Evolutionary conservation across 805 yeast genomes (phyloP), one percentile per base, ranked within the genome.

Genomic region (Kuraishia cidri): DNA sequence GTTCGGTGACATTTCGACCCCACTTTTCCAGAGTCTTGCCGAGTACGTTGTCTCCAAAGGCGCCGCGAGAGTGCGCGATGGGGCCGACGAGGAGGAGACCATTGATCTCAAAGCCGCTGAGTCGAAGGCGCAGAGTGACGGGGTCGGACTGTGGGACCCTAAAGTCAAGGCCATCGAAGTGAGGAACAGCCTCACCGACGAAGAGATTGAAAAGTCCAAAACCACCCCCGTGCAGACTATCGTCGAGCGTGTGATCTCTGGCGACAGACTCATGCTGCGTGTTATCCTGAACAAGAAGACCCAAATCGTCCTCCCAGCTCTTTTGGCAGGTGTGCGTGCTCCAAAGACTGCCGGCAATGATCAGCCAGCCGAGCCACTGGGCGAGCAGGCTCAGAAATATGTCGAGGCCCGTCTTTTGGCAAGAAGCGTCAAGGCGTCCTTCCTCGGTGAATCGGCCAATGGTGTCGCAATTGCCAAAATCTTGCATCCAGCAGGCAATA

Each of bases 201-300:
- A 38, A 4, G 54, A 62, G 24, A 50, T 58, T 29, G 52, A 50
- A 12, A 52, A 52, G 36, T 64, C 74, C 6, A 49, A 48, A 33
- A 42, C 46, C 11, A 35, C 53, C n/a, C 72, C 76, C 17, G 53
- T 72, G 31, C 55, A 64, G 12, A 66, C 83, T 21, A 68, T 85
- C 36, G 79, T 85, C 17, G 94, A 85, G 55, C 75, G 70, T 45
- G 92, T 79, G 21, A 65, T 83, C 37, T 62, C 78, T 40, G 95
- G 95, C 31, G 95, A 85, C 56, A 62, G 94, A 30, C 54, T 84
- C n/a, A 59, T 79, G 24, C 69, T 73, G 9, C 69, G 94, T 26
- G 51, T 75, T 9, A 45, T 72, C 30, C 56, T 72, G 20, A 62
- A 60, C 37, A 56, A 62, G 30, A 54, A 56, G n/a, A 54, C 55